phyloP scores from a whole-genome alignment of 306 rosid genomes.

The Inga oerstediana region DNA sequence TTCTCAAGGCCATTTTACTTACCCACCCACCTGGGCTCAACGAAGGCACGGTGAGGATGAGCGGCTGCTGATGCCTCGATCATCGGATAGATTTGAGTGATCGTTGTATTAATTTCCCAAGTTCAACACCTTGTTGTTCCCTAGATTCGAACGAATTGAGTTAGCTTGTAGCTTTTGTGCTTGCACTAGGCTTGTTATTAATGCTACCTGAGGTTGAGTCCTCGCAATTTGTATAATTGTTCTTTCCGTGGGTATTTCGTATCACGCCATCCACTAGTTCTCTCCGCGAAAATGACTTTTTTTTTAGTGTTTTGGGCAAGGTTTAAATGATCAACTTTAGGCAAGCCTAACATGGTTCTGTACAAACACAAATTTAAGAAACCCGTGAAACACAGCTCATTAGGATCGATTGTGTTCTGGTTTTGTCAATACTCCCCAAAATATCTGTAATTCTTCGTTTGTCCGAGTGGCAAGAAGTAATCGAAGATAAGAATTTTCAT shows the following conservation, averaged over 20 bases:
- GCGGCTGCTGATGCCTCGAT: conserved; percentile 3
- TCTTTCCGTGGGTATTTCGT: conserved; percentile 15
- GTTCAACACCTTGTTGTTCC: conserved; percentile 83
- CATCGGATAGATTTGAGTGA: conserved; percentile 23
- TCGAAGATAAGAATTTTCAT: neutral
- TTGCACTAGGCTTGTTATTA: conserved; percentile 21
- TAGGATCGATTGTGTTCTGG: neutral
- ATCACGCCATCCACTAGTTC: neutral
- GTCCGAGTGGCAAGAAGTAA: neutral
- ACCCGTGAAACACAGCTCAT: neutral
- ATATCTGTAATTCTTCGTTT: neutral
- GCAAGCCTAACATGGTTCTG: neutral
- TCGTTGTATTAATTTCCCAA: conserved; percentile 34
- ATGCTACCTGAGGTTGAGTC: conserved; percentile 25
- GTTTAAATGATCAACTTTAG: conserved; percentile 10
- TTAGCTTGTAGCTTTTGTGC: conserved; percentile 39
- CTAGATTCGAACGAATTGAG: conserved; percentile 33
- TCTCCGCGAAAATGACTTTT: neutral
- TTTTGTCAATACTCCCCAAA: neutral
- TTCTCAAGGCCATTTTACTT: conserved; percentile 63
- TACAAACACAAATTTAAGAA: neutral
- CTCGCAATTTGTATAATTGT: conserved; percentile 39
- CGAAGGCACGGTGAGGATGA: conserved; percentile 43
- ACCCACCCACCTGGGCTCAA: conserved; percentile 51
- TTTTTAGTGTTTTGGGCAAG: neutral